Conservation (phyloP, 169 alveolate genomes). For the Fabrea salina region DNA sequence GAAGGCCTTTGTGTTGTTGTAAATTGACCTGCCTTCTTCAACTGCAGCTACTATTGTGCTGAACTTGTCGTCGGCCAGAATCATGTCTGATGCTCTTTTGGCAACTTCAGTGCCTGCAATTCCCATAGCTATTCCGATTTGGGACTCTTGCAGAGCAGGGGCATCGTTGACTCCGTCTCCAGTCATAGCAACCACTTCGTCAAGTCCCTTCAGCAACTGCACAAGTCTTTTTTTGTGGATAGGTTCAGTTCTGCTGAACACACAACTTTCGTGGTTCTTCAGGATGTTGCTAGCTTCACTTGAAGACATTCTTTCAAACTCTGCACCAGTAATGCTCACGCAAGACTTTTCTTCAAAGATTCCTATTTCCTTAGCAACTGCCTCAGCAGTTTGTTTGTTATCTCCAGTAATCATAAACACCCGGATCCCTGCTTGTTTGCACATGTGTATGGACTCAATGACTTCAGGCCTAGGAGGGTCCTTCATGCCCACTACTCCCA, state of each 20-base stretch:
- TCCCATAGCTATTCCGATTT: constrained; percentile 99
- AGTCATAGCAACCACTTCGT: constrained; percentile 96
- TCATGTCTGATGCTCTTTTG: constrained; percentile 99
- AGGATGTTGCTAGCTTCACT: constrained; percentile 71
- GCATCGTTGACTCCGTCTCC: constrained; percentile 99
- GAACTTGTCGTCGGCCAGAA: constrained; percentile 98
- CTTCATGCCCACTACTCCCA: constrained; percentile 95
- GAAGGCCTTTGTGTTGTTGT: constrained; percentile 98
- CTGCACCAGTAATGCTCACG: constrained; percentile 91
- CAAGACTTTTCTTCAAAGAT: constrained; percentile 73
- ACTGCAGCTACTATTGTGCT: constrained; percentile 98
- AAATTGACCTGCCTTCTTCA: constrained; percentile 98
- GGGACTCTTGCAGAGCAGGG: constrained; percentile 98
- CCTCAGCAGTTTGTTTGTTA: constrained; percentile 97
- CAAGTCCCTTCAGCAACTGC: constrained; percentile 87
- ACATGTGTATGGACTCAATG: constrained; percentile 86
- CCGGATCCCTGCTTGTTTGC: constrained; percentile 96
- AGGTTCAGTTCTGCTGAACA: constrained; percentile 99
- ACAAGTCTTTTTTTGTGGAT: constrained; percentile 97
- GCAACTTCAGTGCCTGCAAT: constrained; percentile 99
- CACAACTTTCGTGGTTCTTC: constrained; percentile 86
- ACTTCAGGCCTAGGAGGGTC: constrained; percentile 99
- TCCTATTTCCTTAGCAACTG: constrained; percentile 95
- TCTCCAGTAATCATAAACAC: constrained; percentile 99
- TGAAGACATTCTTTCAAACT: constrained; percentile 88